Percentiles rank a stretch among this genome's conserved stretches.
Conservation (phyloP, 164 flowering plant species). For the Vitis cinerea region DNA sequence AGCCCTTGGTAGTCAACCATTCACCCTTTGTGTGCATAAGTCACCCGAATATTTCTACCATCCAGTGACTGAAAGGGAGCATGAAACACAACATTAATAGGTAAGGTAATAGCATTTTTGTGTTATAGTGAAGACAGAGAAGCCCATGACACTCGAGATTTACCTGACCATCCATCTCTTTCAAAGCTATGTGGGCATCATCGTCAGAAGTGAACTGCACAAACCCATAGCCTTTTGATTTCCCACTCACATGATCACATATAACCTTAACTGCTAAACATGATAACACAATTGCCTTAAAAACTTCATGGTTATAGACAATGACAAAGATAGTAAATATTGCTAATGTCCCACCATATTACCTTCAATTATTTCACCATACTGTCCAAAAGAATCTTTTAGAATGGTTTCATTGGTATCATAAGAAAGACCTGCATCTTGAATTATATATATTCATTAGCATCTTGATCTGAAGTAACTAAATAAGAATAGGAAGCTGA, state of each 20-base stretch:
- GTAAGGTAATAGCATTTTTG: not conserved
- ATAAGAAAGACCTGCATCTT: conserved; percentile 56
- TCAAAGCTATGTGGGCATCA: conserved; percentile 46
- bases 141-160: not conserved
- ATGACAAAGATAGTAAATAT: too few relatives aligned
- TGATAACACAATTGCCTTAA: not conserved
- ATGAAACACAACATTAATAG: not conserved
- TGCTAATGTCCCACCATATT: not conserved
- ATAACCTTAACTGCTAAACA: conserved; percentile 53
- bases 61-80: conserved; percentile 44
- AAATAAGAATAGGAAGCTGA: not conserved
- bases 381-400: conserved; percentile 44
- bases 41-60: conserved; percentile 57
- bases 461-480: not conserved
- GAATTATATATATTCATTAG: not conserved
- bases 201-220: conserved; percentile 46
- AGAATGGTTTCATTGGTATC: conserved; percentile 68
- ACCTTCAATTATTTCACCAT: conserved; percentile 70
- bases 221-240: conserved; percentile 74
- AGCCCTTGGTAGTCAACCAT: too few relatives aligned
- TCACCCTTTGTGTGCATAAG: conserved; percentile 36
- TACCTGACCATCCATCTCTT: conserved; percentile 66
- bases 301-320: not conserved
- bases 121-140: not conserved
- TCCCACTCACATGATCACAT: conserved; percentile 53